Evolutionary conservation across 768 basidiomycete species (phyloP).

Genomic region (Leccinum imitatum): DNA sequence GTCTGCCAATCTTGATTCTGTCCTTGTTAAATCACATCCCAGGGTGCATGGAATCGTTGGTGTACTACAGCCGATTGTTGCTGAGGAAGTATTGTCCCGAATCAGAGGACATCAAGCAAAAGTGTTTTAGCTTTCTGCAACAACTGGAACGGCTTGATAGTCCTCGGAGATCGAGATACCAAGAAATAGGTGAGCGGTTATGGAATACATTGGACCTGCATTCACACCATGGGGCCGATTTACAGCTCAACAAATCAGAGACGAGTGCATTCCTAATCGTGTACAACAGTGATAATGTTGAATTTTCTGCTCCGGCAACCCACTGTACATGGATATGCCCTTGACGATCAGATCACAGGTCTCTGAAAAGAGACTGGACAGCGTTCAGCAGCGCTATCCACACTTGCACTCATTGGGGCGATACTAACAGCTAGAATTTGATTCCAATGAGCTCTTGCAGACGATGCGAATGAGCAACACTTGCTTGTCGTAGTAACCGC

Average conservation of each 20-base stretch:
- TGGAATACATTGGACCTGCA: not conserved
- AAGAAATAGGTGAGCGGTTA: conserved; percentile 52
- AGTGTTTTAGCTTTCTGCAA: conserved; percentile 52
- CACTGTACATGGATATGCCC: not conserved
- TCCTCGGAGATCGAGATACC: conserved; percentile 64
- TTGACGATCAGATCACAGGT: not conserved
- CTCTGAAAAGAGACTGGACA: not conserved
- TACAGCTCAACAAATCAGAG: conserved; percentile 23
- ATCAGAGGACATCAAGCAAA: conserved; percentile 39
- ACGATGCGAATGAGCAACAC: not conserved
- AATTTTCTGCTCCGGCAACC: not conserved
- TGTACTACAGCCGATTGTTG: conserved; percentile 75
- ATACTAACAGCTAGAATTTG: not conserved
- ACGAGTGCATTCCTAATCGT: not conserved
- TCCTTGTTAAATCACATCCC: not conserved
- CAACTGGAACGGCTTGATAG: conserved; percentile 66
- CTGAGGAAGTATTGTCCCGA: conserved; percentile 45
- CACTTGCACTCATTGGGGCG: not conserved
- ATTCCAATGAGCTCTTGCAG: not conserved
- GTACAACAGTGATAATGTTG: not conserved
- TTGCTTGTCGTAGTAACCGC: not conserved
- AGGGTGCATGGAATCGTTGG: conserved; percentile 96
- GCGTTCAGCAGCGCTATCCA: not conserved
- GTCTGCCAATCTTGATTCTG: not conserved
- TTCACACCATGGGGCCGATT: conserved; percentile 1